A percentile compares a stretch with the other conserved stretches of the same genome.
Conservation (phyloP, 140 eudicot genomes). For the Stevia rebaudiana region DNA sequence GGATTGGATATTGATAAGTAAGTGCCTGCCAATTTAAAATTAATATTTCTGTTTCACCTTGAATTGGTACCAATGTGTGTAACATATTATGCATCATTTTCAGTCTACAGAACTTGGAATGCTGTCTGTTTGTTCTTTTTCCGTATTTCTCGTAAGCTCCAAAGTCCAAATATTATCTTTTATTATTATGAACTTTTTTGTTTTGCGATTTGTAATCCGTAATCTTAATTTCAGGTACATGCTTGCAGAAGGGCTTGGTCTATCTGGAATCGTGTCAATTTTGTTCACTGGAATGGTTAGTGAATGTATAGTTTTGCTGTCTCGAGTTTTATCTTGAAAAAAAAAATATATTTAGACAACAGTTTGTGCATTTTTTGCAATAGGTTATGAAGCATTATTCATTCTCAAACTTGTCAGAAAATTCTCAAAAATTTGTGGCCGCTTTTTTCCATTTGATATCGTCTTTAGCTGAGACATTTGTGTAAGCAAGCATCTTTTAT, state of each 20-base stretch:
- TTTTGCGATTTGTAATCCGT: constrained; percentile 7
- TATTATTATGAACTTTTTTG: not conserved
- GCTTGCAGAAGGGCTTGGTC: constrained; percentile 98
- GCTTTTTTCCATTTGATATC: constrained; percentile 97
- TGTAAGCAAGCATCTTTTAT: constrained; percentile 44
- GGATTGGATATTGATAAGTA: constrained; percentile 95
- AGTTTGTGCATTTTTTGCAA: not conserved
- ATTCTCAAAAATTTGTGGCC: constrained; percentile 87
- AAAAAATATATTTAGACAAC: constrained; percentile 1
- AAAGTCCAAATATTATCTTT: not conserved
- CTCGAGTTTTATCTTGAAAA: not conserved
- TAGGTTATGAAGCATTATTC: constrained; percentile 98
- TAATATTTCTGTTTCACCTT: not conserved
- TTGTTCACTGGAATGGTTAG: constrained; percentile 98
- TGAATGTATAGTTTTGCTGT: constrained; percentile 18
- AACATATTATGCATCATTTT: constrained; percentile 20
- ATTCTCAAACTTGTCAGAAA: constrained; percentile 80
- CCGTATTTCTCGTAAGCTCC: constrained; percentile 96
- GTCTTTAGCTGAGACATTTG: constrained; percentile 96
- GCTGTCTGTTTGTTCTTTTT: constrained; percentile 94
- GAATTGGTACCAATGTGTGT: not conserved
- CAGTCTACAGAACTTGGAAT: constrained; percentile 98
- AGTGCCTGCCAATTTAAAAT: constrained; percentile 28
- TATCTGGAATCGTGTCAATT: constrained; percentile 95
- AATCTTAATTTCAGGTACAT: constrained; percentile 59